phyloP scores from a whole-genome alignment of 345 rosid species.

The Bruguiera gymnorhiza region DNA sequence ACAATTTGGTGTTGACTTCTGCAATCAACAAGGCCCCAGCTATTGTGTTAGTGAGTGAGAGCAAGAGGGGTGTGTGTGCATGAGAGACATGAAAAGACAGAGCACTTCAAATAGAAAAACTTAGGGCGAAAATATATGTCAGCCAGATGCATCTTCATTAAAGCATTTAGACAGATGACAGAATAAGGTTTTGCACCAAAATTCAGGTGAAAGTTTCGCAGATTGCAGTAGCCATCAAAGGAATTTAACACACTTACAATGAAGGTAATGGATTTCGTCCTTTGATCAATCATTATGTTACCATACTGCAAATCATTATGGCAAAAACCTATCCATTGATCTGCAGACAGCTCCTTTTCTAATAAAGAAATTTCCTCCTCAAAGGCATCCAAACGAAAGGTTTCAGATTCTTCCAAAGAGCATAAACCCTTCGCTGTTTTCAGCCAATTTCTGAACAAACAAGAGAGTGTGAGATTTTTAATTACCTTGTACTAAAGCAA shows the following conservation, averaged over 20 bases:
- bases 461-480: not conserved
- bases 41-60: too few relatives aligned
- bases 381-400: conserved; percentile 19
- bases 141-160: too few relatives aligned
- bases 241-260: conserved; percentile 20
- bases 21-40: too few relatives aligned
- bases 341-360: conserved; percentile 20
- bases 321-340: conserved; percentile 25
- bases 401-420: conserved; percentile 22
- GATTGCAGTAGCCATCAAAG: not conserved
- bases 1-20: too few relatives aligned
- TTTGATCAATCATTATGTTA: conserved; percentile 30
- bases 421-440: conserved; percentile 20
- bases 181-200: too few relatives aligned
- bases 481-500: too few relatives aligned
- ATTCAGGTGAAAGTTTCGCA: not conserved
- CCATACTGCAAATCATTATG: conserved; percentile 35
- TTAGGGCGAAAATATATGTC: too few relatives aligned
- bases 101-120: too few relatives aligned
- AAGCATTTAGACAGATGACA: too few relatives aligned
- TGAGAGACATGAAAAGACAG: too few relatives aligned
- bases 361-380: conserved; percentile 24
- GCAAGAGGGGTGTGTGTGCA: too few relatives aligned
- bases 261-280: conserved; percentile 25
- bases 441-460: conserved; percentile 27